Conservation (phyloP, 2,329 filamentous ascomycete genomes). For the Zalaria sp. region DNA sequence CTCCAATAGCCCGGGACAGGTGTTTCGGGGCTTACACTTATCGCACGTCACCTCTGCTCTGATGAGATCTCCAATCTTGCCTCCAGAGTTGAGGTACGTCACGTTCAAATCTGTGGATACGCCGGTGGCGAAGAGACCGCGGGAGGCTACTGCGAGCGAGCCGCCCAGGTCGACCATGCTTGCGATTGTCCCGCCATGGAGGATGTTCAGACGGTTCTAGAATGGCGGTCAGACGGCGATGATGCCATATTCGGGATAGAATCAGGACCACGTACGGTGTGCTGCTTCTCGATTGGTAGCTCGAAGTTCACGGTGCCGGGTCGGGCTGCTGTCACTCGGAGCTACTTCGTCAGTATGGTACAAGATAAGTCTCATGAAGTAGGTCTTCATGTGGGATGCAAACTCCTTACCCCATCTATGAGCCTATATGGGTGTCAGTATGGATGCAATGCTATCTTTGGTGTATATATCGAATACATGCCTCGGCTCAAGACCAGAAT, state of each 20-base stretch:
- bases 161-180: conserved; percentile 58
- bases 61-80: conserved; percentile 46
- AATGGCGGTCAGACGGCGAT: neutral
- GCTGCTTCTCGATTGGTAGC: conserved; percentile 57
- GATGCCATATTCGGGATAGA: neutral
- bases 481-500: conserved; percentile 83
- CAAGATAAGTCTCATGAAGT: neutral
- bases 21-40: conserved; percentile 36
- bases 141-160: conserved; percentile 50
- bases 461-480: conserved; percentile 22
- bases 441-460: too few species aligned
- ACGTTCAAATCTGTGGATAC: conserved; percentile 53
- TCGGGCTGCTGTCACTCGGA: conserved; percentile 50
- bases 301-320: conserved; percentile 63
- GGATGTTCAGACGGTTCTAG: conserved; percentile 61
- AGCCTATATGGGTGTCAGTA: conserved; percentile 16
- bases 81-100: conserved; percentile 41
- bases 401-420: conserved; percentile 24
- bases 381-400: neutral
- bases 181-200: conserved; percentile 68
- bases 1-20: too few species aligned
- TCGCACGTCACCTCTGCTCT: conserved; percentile 49
- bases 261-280: conserved; percentile 42
- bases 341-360: conserved; percentile 28
- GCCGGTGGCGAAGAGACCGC: conserved; percentile 50